Evolutionary conservation across 1,139 yeast genomes (phyloP).

Genomic region (Protomyces lactucae-debilis): DNA sequence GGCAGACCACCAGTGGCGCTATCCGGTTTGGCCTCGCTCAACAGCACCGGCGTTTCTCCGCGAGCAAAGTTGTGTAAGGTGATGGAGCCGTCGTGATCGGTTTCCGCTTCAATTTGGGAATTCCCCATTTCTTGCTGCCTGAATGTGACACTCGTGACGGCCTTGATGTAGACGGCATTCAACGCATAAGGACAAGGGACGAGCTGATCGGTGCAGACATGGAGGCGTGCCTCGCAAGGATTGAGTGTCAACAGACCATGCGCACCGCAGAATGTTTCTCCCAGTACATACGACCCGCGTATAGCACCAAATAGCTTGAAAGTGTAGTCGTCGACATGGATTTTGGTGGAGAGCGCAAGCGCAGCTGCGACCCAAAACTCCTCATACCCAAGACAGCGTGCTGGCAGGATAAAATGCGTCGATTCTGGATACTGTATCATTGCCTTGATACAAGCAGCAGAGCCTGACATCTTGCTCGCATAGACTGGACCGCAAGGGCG

Average conservation of each 20-base stretch:
- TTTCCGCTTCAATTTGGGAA: neutral
- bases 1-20: slow-evolving; percentile 20
- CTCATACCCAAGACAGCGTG: slow-evolving; percentile 52
- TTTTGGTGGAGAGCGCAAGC: slow-evolving; percentile 38
- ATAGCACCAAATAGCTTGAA: slow-evolving; percentile 34
- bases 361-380: slow-evolving; percentile 50
- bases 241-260: slow-evolving; percentile 33
- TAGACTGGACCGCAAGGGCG: slow-evolving; percentile 34
- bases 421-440: slow-evolving; percentile 47
- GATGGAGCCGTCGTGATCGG: slow-evolving; percentile 6
- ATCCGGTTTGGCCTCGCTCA: neutral
- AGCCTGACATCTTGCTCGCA: slow-evolving; percentile 46
- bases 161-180: slow-evolving; percentile 14
- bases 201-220: slow-evolving; percentile 34
- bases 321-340: slow-evolving; percentile 41
- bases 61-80: slow-evolving; percentile 13
- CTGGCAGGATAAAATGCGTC: slow-evolving; percentile 45
- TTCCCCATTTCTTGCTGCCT: neutral
- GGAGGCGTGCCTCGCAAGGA: slow-evolving; percentile 37
- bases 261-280: neutral
- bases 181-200: slow-evolving; percentile 2
- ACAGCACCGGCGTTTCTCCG: slow-evolving; percentile 19
- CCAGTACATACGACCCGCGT: slow-evolving; percentile 29
- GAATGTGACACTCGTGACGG: slow-evolving; percentile 1
- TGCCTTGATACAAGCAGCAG: slow-evolving; percentile 40